Evolutionary conservation across 495 filamentous ascomycete species (phyloP), one percentile per base, ranked within the genome.

Genomic region (Aspergillus nidulans): DNA sequence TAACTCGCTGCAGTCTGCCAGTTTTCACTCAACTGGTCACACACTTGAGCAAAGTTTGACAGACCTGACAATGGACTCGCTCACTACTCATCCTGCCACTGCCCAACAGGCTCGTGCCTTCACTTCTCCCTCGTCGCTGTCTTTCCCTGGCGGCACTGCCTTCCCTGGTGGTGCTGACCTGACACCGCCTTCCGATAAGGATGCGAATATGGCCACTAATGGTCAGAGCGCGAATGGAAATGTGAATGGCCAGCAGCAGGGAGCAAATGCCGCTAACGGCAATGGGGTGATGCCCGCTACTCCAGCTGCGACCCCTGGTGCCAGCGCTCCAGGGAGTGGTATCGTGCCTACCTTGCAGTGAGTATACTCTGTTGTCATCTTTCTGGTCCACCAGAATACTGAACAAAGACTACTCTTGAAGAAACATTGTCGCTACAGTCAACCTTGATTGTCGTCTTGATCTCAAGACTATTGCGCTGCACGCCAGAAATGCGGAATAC

Each of bases 361-460:
- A 90, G 89, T 92, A 87, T 86, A 72, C 59, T 72, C 72, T 75
- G 63, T 49, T 64, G 39, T 58, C 43, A n/a, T 71, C 71, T 63
- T 71, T 72, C 73, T 79, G 68, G 69, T 63, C 62, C 61, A 67
- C 68, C 67, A 68, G 67, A 72, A 60, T 69, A 67, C 75, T 77
- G 75, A 77, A 77, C 69, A 68, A 77, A 79, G 76, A 84, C 91
- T 73, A 69, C 38, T 62, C 63, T 60, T 78, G 69, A 90, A 96
- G 91, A 86, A 98, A 98, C 84, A 97, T 98, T 79, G 94, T 98
- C 76, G 92, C 94, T 54, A 98, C 94, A 61, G 94, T 98, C 81
- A 97, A 97, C 73, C 85, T 98, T 68, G 91, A 95, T 80, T 97
- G 94, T 73, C 90, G 94, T 57, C 79, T 98, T 77, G 94, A 98